phyloP scores from a whole-genome alignment of 1,284 basidiomycete genomes.

The Ustilago hordei region DNA sequence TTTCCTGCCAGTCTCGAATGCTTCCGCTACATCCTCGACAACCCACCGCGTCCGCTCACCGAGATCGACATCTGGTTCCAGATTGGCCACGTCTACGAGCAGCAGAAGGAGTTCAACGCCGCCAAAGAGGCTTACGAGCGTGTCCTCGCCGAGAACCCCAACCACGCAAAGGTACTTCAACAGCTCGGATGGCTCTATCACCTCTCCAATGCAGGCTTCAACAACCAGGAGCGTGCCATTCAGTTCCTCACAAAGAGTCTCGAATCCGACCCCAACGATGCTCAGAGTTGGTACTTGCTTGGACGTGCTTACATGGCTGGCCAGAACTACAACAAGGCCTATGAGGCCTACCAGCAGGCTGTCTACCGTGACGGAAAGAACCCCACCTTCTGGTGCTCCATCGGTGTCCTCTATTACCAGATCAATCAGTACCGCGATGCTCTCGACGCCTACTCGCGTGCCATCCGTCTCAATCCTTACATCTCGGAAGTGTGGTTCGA shows the following conservation, averaged over 20 bases:
- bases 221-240: conserved; percentile 93
- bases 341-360: conserved; percentile 99
- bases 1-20: conserved; percentile 72
- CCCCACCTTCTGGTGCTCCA: conserved; percentile 99
- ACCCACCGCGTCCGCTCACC: conserved; percentile 92
- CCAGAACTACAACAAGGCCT: conserved; percentile 99
- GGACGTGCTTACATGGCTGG: conserved; percentile 98
- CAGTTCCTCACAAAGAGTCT: conserved; percentile 89
- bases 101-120: conserved; percentile 89
- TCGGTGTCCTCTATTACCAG: conserved; percentile 98
- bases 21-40: conserved; percentile 94
- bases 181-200: conserved; percentile 98
- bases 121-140: conserved; percentile 97
- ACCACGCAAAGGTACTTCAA: conserved; percentile 95
- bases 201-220: conserved; percentile 91
- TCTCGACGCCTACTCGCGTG: conserved; percentile 96
- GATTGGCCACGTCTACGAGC: conserved; percentile 98
- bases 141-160: conserved; percentile 92
- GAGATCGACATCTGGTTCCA: conserved; percentile 99
- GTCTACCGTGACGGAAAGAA: conserved; percentile 98
- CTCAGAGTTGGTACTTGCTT: conserved; percentile 98
- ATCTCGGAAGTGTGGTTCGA: conserved; percentile 99
- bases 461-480: conserved; percentile 98
- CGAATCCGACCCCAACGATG: conserved; percentile 85
- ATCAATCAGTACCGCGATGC: conserved; percentile 99